Conservation (phyloP, 2,329 filamentous ascomycete genomes). For the Apiospora pterosperma region DNA sequence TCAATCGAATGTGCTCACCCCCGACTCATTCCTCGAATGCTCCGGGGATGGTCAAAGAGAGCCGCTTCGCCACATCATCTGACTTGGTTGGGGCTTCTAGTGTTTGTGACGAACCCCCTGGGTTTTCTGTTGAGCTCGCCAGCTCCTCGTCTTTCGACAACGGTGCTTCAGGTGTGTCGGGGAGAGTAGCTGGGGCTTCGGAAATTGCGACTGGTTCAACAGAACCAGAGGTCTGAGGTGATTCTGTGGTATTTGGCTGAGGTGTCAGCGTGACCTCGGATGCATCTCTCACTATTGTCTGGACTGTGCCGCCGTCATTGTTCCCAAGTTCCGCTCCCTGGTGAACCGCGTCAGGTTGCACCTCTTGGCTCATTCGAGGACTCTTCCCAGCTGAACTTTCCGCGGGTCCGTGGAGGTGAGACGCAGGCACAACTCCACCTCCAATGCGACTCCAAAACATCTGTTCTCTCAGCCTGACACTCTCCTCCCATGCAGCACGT, state of each 20-base stretch:
- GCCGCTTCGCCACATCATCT: not conserved
- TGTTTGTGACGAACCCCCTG: not conserved
- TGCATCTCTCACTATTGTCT: not conserved
- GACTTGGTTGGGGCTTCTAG: not conserved
- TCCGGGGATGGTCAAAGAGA: constrained; percentile 7
- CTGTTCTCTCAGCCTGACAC: constrained; percentile 80
- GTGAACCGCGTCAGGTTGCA: not conserved
- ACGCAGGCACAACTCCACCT: constrained; percentile 78
- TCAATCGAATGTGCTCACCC: not conserved
- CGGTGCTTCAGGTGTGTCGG: not conserved
- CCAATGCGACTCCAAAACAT: constrained; percentile 98
- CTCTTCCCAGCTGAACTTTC: constrained; percentile 28
- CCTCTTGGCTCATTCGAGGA: constrained; percentile 32
- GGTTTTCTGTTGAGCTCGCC: not conserved
- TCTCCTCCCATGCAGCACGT: constrained; percentile 91
- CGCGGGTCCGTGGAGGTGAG: constrained; percentile 21
- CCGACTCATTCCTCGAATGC: constrained; percentile 1
- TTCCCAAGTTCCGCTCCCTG: not conserved
- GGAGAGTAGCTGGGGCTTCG: not conserved
- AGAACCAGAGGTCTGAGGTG: not conserved
- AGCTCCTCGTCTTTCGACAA: constrained; percentile 3
- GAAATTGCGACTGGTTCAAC: not conserved
- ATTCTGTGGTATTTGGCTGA: not conserved
- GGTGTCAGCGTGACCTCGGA: not conserved
- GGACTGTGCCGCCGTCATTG: not conserved